Conservation (phyloP, 139 green algal species). For the Ostreobium quekettii region DNA sequence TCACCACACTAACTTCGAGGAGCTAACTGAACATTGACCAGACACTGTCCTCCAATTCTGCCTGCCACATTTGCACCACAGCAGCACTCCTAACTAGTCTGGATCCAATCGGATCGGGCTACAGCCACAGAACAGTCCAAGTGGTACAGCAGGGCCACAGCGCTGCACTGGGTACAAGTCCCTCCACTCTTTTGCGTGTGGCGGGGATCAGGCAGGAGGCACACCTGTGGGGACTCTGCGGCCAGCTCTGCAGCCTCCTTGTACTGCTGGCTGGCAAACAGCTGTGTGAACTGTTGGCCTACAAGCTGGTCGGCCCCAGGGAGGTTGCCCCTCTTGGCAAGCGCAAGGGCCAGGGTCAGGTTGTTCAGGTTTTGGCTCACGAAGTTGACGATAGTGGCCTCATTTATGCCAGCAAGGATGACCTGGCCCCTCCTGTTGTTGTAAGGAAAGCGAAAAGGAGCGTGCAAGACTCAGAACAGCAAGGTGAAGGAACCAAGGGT, state of each 20-base stretch:
- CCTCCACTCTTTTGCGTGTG: no score
- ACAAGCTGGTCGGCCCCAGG: slow-evolving; percentile 90
- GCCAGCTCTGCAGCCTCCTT: slow-evolving; percentile 95
- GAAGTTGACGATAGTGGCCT: slow-evolving; percentile 89
- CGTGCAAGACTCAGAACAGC: neutral
- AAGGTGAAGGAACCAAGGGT: no score
- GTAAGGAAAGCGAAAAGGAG: neutral
- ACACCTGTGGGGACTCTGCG: slow-evolving; percentile 81
- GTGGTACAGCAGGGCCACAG: no score
- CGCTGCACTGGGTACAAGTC: no score
- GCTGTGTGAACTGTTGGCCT: slow-evolving; percentile 86
- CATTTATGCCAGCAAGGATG: slow-evolving; percentile 84
- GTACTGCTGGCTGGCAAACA: slow-evolving; percentile 79
- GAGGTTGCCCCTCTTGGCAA: slow-evolving; percentile 88
- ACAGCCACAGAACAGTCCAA: no score
- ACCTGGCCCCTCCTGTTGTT: slow-evolving; percentile 78
- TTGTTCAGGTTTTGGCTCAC: slow-evolving; percentile 90
- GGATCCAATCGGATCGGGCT: no score
- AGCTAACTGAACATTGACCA: no score
- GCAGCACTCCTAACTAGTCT: no score
- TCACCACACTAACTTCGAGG: no score
- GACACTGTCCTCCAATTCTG: no score
- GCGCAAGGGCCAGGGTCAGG: slow-evolving; percentile 83
- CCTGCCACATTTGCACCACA: no score
- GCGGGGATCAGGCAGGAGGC: no score